Evolutionary conservation across 257 asterid genomes (phyloP), one percentile per base, ranked within the genome.

Genomic region (Ligustrum vulgare): DNA sequence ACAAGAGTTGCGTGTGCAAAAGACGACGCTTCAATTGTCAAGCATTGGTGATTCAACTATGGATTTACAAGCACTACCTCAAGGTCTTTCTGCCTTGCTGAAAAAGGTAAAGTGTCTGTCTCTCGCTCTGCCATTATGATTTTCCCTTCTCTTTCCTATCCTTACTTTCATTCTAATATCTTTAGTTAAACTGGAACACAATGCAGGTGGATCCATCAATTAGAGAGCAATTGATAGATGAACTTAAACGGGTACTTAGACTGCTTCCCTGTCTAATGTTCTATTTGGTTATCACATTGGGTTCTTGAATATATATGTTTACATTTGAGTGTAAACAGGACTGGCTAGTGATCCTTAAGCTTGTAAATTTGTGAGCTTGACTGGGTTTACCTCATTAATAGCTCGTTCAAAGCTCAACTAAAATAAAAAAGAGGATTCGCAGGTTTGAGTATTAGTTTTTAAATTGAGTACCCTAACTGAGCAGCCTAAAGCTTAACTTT

Each of bases 261-360:
- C 76, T 78, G 96, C 98, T 84, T 93, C 98, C 75, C 83, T 89
- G 94, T 88, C 97, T 74, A 93, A 91, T 88, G 89, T 91, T 83
- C 89, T 93, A 75, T 91, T 93, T 76, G 97, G 97, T 58, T 93
- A 89, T 82, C 97, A 93, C 85, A 93, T 93, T 72, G 96, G 97
- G 97, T 91, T 54, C 25, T n/a, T 45, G 71, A 67, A 41, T 77
- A 31, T 60, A 2, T 12, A 8, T 68, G 64, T 62, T 22, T 43
- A 22, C 33, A 39, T 58, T 45, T 18, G 54, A 45, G 54, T 45
- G 54, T 12, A 43, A 45, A 45, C 54, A 13, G n/a, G 13, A 12
- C n/a, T n/a, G 54, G 6, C 54, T 45, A 3, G 3, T 45, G 43
- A 28, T 41, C 23, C 23, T 66, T n/a, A 3, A 23, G 37, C 73